phyloP scores from a whole-genome alignment of 2,329 filamentous ascomycete genomes.

The Lasiodiplodia sp. region DNA sequence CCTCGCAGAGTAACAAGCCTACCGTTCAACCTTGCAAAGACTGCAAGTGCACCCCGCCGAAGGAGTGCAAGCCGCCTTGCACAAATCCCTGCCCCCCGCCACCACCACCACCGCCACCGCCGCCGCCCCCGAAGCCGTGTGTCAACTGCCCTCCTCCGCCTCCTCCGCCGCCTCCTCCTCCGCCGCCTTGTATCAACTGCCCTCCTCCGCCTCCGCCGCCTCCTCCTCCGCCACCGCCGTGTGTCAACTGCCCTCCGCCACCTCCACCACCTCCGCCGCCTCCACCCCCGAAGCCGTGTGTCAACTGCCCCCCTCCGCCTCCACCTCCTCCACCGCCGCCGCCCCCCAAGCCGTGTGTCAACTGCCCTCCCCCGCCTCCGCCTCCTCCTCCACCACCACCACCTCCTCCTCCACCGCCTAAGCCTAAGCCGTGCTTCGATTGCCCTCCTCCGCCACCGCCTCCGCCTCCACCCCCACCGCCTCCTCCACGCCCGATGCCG shows the following conservation, averaged over 20 bases:
- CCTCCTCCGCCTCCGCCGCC: not conserved
- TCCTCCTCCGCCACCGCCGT: not conserved
- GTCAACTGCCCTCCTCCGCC: not conserved
- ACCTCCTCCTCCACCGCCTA: no score
- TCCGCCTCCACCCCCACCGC: no score
- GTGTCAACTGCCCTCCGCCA: not conserved
- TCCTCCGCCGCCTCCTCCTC: no score
- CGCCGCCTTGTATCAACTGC: not conserved
- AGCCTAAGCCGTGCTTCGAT: not conserved
- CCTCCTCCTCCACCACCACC: no score
- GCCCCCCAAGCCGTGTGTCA: not conserved
- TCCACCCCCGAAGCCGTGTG: not conserved
- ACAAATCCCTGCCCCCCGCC: not conserved
- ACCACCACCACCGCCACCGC: not conserved
- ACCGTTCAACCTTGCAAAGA: no score
- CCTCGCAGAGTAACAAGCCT: no score
- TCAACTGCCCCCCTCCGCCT: not conserved
- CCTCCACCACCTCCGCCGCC: not conserved
- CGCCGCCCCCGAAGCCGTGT: not conserved
- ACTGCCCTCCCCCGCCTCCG: not conserved
- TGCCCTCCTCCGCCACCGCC: no score
- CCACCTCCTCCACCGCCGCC: no score
- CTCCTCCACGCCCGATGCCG: no score
- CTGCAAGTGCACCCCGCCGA: not conserved
- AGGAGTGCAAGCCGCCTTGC: not conserved